Percentiles rank a stretch among this genome's conserved stretches.
Conservation (phyloP, 768 basidiomycete genomes). For the Psilocybe subaeruginosa region DNA sequence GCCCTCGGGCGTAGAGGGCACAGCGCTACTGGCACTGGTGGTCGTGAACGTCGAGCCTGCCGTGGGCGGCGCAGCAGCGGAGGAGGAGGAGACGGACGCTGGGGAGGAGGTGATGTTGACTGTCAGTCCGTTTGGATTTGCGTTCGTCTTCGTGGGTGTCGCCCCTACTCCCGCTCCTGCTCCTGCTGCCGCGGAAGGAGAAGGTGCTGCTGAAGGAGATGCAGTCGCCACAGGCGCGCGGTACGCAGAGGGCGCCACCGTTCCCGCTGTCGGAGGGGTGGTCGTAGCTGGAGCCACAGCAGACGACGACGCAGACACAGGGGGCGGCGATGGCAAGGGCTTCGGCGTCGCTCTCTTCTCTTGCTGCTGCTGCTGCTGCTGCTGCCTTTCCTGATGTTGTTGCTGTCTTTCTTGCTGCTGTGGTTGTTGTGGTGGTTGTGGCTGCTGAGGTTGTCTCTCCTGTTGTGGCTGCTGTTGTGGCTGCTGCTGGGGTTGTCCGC, state of each 20-base stretch:
- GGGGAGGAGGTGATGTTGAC: constrained; percentile 43
- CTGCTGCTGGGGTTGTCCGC: constrained; percentile 16
- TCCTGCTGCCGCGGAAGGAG: neutral
- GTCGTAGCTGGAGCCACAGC: neutral
- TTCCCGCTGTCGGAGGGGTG: too few relatives aligned
- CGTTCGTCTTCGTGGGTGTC: neutral
- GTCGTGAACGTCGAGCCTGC: neutral
- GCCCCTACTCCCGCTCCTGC: neutral
- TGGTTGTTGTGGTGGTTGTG: too few relatives aligned
- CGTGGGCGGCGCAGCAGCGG: too few relatives aligned
- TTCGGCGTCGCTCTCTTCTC: constrained; percentile 31
- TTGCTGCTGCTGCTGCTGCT: constrained; percentile 1
- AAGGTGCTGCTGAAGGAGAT: neutral
- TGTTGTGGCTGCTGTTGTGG: constrained; percentile 12
- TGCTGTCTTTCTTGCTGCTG: too few relatives aligned
- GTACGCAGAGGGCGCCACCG: constrained; percentile 19
- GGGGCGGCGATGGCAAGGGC: constrained; percentile 35
- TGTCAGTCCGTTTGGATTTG: constrained; percentile 15
- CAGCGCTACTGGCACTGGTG: neutral
- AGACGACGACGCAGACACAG: neutral
- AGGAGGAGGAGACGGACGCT: constrained; percentile 1
- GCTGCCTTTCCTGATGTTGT: too few relatives aligned
- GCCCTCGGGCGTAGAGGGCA: constrained; percentile 12
- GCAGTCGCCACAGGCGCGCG: constrained; percentile 10
- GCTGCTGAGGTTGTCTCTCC: too few relatives aligned